Evolutionary conservation across 345 rosid genomes (phyloP).

Genomic region (Passiflora organensis): DNA sequence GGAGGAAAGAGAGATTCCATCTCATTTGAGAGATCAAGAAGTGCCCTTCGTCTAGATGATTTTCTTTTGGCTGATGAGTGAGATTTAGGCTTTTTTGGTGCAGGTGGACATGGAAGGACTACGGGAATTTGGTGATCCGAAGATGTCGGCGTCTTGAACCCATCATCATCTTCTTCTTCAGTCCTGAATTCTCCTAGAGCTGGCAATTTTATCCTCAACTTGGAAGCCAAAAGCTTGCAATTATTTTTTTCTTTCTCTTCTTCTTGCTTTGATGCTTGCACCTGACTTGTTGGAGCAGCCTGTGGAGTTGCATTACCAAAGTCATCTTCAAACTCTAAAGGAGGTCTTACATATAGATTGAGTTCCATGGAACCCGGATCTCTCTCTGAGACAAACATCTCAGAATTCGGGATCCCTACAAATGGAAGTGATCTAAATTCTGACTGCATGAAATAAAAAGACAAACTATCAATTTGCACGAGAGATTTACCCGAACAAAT

Average conservation of each 20-base stretch:
- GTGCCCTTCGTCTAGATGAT: conserved; percentile 16
- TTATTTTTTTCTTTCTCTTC: conserved; percentile 23
- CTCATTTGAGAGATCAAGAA: conserved; percentile 63
- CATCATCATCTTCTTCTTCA: conserved; percentile 25
- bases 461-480: too few relatives aligned
- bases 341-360: conserved; percentile 29
- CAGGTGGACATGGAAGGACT: conserved; percentile 44
- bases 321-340: conserved; percentile 26
- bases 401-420: conserved; percentile 36
- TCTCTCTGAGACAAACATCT: conserved; percentile 37
- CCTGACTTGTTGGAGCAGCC: neutral
- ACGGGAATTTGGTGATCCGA: conserved; percentile 35
- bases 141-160: conserved; percentile 63
- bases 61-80: conserved; percentile 37
- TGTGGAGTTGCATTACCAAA: conserved; percentile 27
- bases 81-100: conserved; percentile 67
- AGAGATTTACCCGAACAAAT: too few relatives aligned
- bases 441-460: conserved; percentile 18
- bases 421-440: conserved; percentile 17
- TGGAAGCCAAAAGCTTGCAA: conserved; percentile 18
- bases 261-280: neutral
- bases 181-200: conserved; percentile 17
- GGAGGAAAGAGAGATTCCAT: conserved; percentile 56
- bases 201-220: conserved; percentile 35
- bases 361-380: conserved; percentile 42